Conservation (phyloP, 2,329 filamentous ascomycete species). For the Elsinoe australis region DNA sequence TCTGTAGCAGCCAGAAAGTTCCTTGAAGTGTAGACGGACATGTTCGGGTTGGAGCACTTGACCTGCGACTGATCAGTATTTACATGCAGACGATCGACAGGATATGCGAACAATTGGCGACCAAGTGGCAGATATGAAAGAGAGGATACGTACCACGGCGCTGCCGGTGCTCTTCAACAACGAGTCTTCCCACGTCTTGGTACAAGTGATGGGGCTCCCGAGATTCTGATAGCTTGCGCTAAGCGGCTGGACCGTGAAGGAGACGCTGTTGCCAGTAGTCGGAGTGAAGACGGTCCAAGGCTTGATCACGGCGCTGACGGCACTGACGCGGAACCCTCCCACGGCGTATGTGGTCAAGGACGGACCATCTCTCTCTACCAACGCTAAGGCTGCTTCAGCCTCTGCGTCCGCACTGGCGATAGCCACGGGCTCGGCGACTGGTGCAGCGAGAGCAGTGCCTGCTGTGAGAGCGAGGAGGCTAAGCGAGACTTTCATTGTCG, state of each 20-base stretch:
- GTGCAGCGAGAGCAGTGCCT: conserved; percentile 5
- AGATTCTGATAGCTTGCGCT: neutral
- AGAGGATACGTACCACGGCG: neutral
- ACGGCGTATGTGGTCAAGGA: conserved; percentile 7
- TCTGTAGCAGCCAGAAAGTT: conserved; percentile 6
- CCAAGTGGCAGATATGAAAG: neutral
- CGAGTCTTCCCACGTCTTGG: conserved; percentile 9
- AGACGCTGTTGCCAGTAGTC: neutral
- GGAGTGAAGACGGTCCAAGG: conserved; percentile 7
- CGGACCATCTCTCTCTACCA: conserved; percentile 4
- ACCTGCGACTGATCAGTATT: neutral
- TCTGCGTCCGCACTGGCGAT: neutral
- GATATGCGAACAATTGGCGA: neutral
- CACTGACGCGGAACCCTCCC: conserved; percentile 1
- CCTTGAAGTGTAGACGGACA: conserved; percentile 3
- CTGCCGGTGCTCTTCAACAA: neutral
- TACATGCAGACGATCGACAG: neutral
- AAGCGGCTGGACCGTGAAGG: conserved; percentile 2
- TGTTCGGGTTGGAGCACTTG: conserved; percentile 1
- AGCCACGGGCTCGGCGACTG: neutral
- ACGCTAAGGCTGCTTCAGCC: neutral
- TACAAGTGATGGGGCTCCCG: neutral
- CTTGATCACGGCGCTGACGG: conserved; percentile 1
- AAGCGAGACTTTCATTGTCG: neutral
- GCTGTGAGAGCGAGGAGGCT: neutral